Conservation (phyloP, 1,284 basidiomycete genomes). For the Trichosporon sp. region DNA sequence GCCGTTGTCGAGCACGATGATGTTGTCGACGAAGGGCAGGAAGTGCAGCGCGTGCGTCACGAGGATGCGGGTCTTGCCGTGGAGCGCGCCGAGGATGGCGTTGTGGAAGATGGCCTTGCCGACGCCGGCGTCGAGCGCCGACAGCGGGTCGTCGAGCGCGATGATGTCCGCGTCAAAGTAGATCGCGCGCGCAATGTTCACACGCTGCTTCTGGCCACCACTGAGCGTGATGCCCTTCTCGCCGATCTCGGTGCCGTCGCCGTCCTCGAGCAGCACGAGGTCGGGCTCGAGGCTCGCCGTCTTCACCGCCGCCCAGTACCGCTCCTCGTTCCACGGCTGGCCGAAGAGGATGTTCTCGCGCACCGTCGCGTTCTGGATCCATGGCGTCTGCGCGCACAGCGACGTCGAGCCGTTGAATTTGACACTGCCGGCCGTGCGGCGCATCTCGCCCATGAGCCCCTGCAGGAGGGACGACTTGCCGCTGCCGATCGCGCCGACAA, state of each 20-base stretch:
- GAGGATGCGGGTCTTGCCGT: slow-evolving; percentile 72
- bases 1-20: slow-evolving; percentile 59
- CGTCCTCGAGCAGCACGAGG: slow-evolving; percentile 71
- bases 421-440: slow-evolving; percentile 59
- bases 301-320: slow-evolving; percentile 70
- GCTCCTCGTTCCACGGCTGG: slow-evolving; percentile 67
- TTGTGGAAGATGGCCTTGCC: slow-evolving; percentile 79
- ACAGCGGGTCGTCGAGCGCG: slow-evolving; percentile 77
- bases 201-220: slow-evolving; percentile 51
- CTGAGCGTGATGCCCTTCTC: slow-evolving; percentile 60
- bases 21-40: slow-evolving; percentile 50
- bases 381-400: slow-evolving; percentile 71
- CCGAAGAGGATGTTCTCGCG: slow-evolving; percentile 80
- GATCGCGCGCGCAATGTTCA: slow-evolving; percentile 68
- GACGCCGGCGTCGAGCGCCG: slow-evolving; percentile 78
- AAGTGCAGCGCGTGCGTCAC: slow-evolving; percentile 54
- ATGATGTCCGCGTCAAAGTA: slow-evolving; percentile 82
- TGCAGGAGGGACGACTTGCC: slow-evolving; percentile 61
- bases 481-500: slow-evolving; percentile 70
- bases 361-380: slow-evolving; percentile 71
- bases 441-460: slow-evolving; percentile 74
- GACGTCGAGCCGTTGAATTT: slow-evolving; percentile 64
- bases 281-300: slow-evolving; percentile 74
- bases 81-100: slow-evolving; percentile 62
- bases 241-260: slow-evolving; percentile 85